These are phyloP conservation scores for Malus sieversii DNA, from an alignment of 306 rosid species.

Conservation along the genomic window DNA sequence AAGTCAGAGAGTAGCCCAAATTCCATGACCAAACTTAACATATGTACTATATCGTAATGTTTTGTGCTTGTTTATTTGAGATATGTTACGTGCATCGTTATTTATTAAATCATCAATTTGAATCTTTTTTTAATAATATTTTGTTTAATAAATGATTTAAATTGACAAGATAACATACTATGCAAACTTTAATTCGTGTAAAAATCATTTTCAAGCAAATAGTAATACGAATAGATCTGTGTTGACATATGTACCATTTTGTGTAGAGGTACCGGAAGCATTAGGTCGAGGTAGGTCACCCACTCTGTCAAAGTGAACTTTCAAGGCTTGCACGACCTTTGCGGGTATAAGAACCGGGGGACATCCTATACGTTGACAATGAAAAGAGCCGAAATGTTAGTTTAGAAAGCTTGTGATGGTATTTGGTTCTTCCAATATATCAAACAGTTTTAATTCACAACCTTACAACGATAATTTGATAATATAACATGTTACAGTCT, in stretches of 20 bases:
- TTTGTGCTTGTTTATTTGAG: neutral
- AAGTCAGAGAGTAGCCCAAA: neutral
- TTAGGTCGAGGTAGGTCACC: constrained; percentile 41
- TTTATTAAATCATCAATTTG: neutral
- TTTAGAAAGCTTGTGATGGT: neutral
- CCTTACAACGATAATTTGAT: neutral
- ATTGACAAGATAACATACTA: neutral
- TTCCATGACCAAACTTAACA: neutral
- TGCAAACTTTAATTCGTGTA: neutral
- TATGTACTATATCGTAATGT: neutral
- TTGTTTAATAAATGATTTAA: neutral
- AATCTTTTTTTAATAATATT: neutral
- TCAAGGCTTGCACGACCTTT: constrained; percentile 82
- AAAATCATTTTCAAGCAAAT: neutral
- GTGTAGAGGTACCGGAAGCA: constrained; percentile 28
- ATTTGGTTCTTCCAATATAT: neutral
- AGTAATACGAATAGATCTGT: neutral
- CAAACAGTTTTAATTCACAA: neutral
- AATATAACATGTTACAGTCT: neutral
- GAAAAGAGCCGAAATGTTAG: neutral
- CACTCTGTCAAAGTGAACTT: constrained; percentile 68
- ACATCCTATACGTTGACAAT: constrained; percentile 16
- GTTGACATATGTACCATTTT: constrained; percentile 33
- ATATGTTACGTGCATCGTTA: neutral
- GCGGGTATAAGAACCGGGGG: constrained; percentile 83